A percentile compares a stretch with the other conserved stretches of the same genome.
phyloP scores from a whole-genome alignment of 2,329 filamentous ascomycete genomes.

The Neonectria hederae region DNA sequence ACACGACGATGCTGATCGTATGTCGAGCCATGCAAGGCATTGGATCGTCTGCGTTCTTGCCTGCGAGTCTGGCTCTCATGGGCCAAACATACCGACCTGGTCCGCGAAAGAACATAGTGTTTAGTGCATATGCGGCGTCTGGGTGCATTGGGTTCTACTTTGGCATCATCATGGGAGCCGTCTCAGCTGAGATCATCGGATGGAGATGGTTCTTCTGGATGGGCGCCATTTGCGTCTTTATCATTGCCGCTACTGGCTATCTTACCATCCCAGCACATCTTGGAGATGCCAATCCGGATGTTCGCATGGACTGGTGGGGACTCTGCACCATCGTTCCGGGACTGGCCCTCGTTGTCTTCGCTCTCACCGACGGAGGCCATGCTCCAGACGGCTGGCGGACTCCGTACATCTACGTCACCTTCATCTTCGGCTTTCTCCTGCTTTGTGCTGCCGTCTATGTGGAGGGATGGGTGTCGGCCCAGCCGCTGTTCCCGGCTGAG shows the following conservation, averaged over 20 bases:
- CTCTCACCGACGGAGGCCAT: slow-evolving; percentile 77
- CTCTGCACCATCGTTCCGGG: slow-evolving; percentile 68
- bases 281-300: slow-evolving; percentile 38
- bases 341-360: slow-evolving; percentile 75
- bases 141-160: slow-evolving; percentile 68
- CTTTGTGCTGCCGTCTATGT: slow-evolving; percentile 71
- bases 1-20: slow-evolving; percentile 73
- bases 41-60: slow-evolving; percentile 73
- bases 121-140: slow-evolving; percentile 66
- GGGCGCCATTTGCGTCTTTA: slow-evolving; percentile 56
- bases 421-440: slow-evolving; percentile 69
- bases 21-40: slow-evolving; percentile 79
- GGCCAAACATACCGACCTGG: slow-evolving; percentile 75
- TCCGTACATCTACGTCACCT: slow-evolving; percentile 74
- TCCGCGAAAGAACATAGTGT: slow-evolving; percentile 75
- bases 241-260: slow-evolving; percentile 58
- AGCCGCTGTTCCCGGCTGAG: slow-evolving; percentile 74
- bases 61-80: slow-evolving; percentile 74
- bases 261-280: slow-evolving; percentile 51
- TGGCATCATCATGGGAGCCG: slow-evolving; percentile 74
- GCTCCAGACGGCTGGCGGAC: slow-evolving; percentile 75
- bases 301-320: slow-evolving; percentile 75
- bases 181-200: slow-evolving; percentile 66
- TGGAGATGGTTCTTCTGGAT: slow-evolving; percentile 80
- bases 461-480: slow-evolving; percentile 74